Percentiles rank a stretch among this genome's conserved stretches.
Evolutionary conservation across 2,329 filamentous ascomycete species (phyloP).

Genomic region (Sarocladiaceae sp.): DNA sequence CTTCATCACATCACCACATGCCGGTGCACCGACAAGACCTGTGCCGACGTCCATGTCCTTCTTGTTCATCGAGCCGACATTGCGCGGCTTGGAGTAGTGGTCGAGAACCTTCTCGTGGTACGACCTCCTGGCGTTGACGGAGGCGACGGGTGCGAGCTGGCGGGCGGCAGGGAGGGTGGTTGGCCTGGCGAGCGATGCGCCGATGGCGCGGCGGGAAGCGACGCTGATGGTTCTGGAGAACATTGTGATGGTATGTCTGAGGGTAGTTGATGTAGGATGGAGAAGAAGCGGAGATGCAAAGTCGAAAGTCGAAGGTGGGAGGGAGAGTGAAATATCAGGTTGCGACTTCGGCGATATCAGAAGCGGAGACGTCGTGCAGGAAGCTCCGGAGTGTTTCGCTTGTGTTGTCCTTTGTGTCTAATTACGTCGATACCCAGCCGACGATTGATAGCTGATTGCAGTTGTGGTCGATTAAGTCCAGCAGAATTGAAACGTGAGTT

Average conservation of each 20-base stretch:
- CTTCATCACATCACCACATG: conserved; percentile 91
- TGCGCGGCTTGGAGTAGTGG: conserved; percentile 50
- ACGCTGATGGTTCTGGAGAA: conserved; percentile 33
- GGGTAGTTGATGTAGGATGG: background rate
- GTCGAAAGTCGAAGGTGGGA: conserved; percentile 1
- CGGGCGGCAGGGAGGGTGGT: conserved; percentile 28
- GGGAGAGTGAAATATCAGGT: conserved; percentile 3
- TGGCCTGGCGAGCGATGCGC: conserved; percentile 24
- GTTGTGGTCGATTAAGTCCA: background rate
- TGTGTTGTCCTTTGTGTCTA: background rate
- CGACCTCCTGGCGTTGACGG: conserved; percentile 31
- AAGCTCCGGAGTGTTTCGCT: conserved; percentile 4
- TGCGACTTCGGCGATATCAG: conserved; percentile 6
- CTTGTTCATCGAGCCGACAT: conserved; percentile 61
- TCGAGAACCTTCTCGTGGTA: conserved; percentile 49
- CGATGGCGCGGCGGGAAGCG: conserved; percentile 28
- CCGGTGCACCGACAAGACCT: conserved; percentile 83
- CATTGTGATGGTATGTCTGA: conserved; percentile 22
- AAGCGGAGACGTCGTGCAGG: conserved; percentile 3
- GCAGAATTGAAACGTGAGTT: background rate
- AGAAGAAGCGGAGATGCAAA: background rate
- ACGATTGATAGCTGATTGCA: background rate
- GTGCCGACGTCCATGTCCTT: conserved; percentile 80
- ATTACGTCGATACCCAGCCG: conserved; percentile 1
- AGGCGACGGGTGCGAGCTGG: conserved; percentile 19